Base-by-base conservation (phyloP, 768 basidiomycete species). In the Podaxis mareebaensis region DNA sequence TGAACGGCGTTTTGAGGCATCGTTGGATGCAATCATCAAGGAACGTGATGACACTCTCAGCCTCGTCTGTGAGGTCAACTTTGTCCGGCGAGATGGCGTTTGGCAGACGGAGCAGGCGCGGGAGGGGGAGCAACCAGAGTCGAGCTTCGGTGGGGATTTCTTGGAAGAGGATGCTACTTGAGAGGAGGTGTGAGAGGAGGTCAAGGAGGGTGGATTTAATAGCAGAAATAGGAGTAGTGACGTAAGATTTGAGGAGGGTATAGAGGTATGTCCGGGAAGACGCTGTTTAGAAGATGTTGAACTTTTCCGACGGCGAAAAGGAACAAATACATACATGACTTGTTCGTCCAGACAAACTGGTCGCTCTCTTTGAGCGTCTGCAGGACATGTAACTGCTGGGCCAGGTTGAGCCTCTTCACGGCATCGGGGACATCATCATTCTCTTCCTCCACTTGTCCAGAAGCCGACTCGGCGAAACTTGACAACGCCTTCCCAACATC, bases 11-110 rank as follows among this genome's bases (percentile, higher is more conserved):
- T 73, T 91, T 93, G 66, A 89, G 71, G 67, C 90, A 95, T 17
- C 92, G 82, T 62, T 90, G 88, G 2, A 91, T 80, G 69, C 94
- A 96, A 56, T 95, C 93, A 66, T 98, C 96, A 11, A 97, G 68
- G 76, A 97, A 95, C 0, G 74, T 63, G 17, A 90, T 76, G 28
- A 89, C 83, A 48, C 79, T 78, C 5, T 81, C 80, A 11, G 78
- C 77, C 74, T 90, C 91, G 51, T 84, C 85, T 1, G 77, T 78
- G 22, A 90, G 76, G 4, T 77, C 71, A 0, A 81, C 74, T 3
- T 81, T 83, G 62, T 90, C 86, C 1, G 84, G 85, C 2, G 83
- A 74, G 63, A 80, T 72, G 1, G 78, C 74, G 28, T 74, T 71
- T 13, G 68, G 67, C 13, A 67, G 68, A 12, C 81, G 78, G 33